Percentiles rank a stretch among this genome's conserved stretches.
These are phyloP conservation scores for Pseudogymnoascus sp. DNA, from an alignment of 2,329 filamentous ascomycete genomes.

Conservation along the genomic window DNA sequence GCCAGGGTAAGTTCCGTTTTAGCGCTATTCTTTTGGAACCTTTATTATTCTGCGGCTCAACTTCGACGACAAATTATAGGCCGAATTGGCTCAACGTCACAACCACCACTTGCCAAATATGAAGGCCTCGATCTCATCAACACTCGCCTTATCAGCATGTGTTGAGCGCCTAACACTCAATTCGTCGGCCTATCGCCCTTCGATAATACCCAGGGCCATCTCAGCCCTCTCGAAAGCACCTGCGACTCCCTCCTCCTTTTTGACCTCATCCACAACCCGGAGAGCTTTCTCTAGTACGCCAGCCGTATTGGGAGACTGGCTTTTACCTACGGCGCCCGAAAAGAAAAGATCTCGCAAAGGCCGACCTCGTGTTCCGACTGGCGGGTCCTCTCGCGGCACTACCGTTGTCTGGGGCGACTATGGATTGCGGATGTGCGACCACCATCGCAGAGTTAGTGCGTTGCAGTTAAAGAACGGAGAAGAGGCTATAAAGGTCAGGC, in stretches of 20 bases:
- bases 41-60: slow-evolving; percentile 3
- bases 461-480: slow-evolving; percentile 82
- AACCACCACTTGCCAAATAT: not conserved
- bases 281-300: slow-evolving; percentile 67
- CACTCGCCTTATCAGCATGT: not conserved
- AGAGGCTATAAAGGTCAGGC: slow-evolving; percentile 80
- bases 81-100: not conserved
- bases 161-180: slow-evolving; percentile 9
- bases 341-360: slow-evolving; percentile 86
- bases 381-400: slow-evolving; percentile 84
- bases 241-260: not conserved
- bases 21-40: not conserved
- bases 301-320: slow-evolving; percentile 59
- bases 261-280: slow-evolving; percentile 34
- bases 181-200: slow-evolving; percentile 3
- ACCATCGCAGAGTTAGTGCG: slow-evolving; percentile 83
- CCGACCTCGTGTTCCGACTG: slow-evolving; percentile 76
- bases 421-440: slow-evolving; percentile 85
- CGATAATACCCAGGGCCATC: not conserved
- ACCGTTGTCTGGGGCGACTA: slow-evolving; percentile 96
- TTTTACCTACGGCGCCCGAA: slow-evolving; percentile 70
- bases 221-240: not conserved
- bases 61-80: slow-evolving; percentile 6
- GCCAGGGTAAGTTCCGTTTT: slow-evolving; percentile 3
- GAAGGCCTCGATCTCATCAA: slow-evolving; percentile 5